phyloP scores from a whole-genome alignment of 2,329 filamentous ascomycete genomes.

The Alternaria triticina region DNA sequence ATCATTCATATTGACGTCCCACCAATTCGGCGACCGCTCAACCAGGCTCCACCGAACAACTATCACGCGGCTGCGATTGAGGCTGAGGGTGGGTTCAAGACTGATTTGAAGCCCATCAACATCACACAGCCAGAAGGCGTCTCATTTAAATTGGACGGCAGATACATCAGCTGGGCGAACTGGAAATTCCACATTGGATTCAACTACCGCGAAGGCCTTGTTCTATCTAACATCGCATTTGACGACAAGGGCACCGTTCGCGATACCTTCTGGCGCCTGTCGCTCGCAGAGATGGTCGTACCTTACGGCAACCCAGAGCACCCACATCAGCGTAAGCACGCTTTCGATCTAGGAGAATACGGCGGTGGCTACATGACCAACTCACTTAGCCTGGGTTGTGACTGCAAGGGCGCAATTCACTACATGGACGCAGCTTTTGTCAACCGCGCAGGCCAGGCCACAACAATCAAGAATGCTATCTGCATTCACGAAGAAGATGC shows the following conservation, averaged over 20 bases:
- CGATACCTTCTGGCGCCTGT: conserved; percentile 86
- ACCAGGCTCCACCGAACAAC: conserved; percentile 74
- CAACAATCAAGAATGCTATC: conserved; percentile 89
- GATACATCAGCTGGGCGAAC: conserved; percentile 86
- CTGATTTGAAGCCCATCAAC: conserved; percentile 82
- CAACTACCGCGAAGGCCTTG: conserved; percentile 91
- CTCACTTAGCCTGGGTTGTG: conserved; percentile 75
- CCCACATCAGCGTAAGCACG: conserved; percentile 81
- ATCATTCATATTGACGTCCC: conserved; percentile 87
- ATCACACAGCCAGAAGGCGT: conserved; percentile 90
- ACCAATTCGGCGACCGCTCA: conserved; percentile 75
- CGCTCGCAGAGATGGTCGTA: conserved; percentile 91
- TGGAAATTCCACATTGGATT: conserved; percentile 94
- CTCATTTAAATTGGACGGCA: conserved; percentile 78
- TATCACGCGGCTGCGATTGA: conserved; percentile 79
- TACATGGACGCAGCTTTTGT: conserved; percentile 90
- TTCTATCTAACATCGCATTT: conserved; percentile 87
- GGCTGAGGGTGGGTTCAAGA: conserved; percentile 75
- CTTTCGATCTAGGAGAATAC: conserved; percentile 81
- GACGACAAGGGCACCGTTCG: conserved; percentile 80
- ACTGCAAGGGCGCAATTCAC: conserved; percentile 89
- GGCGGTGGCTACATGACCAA: conserved; percentile 86
- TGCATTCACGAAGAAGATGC: conserved; percentile 95
- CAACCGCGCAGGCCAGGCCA: conserved; percentile 74
- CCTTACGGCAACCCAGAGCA: conserved; percentile 84